phyloP scores from a whole-genome alignment of 305 asterid species.

The Fraxinus floribunda region DNA sequence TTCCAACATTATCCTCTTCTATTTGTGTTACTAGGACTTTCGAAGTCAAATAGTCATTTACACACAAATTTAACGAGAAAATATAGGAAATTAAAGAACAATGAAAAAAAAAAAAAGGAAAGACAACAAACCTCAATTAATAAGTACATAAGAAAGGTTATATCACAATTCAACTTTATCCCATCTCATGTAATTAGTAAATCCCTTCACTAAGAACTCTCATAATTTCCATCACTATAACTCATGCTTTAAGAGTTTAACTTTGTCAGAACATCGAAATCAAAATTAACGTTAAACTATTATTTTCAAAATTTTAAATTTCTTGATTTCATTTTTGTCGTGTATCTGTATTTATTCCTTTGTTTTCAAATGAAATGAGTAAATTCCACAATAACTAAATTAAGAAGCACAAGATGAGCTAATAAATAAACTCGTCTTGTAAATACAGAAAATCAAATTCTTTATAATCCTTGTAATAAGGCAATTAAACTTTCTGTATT shows the following conservation, averaged over 20 bases:
- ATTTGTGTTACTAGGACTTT: not conserved
- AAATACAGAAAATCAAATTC: not conserved
- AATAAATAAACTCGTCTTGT: not conserved
- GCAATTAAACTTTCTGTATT: not conserved
- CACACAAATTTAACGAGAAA: not conserved
- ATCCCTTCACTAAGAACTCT: too few relatives aligned
- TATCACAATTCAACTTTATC: too few relatives aligned
- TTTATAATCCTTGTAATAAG: not conserved
- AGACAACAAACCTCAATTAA: too few relatives aligned
- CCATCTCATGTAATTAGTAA: too few relatives aligned
- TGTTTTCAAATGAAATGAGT: not conserved
- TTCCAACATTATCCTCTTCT: not conserved
- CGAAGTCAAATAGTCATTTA: not conserved
- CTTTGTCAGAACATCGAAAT: too few relatives aligned
- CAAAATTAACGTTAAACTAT: not conserved
- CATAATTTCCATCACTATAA: too few relatives aligned
- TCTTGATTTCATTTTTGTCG: not conserved
- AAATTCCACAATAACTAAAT: conserved; percentile 11
- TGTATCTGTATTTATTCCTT: not conserved
- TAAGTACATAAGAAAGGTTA: too few relatives aligned
- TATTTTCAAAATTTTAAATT: not conserved
- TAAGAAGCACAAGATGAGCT: not conserved
- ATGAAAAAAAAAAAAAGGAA: not conserved
- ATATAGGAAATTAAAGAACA: not conserved
- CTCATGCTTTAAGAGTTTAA: too few relatives aligned